phyloP scores from a whole-genome alignment of 2,329 filamentous ascomycete species.

The Alternaria arbusti region DNA sequence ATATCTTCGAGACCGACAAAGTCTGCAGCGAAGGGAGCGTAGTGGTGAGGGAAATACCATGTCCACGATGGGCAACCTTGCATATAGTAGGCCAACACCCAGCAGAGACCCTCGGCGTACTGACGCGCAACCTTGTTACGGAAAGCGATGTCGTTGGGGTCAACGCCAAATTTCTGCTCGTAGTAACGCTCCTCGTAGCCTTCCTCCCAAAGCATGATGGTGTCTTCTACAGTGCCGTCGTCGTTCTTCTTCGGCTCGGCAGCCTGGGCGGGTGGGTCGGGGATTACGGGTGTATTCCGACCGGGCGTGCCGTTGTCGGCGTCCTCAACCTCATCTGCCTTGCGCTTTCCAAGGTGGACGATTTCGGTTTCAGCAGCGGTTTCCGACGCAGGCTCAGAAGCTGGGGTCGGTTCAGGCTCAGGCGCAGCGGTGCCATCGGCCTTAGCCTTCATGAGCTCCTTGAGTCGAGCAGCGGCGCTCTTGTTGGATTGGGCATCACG shows the following conservation, averaged over 20 bases:
- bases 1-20: conserved; percentile 84
- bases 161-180: conserved; percentile 90
- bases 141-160: conserved; percentile 81
- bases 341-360: conserved; percentile 74
- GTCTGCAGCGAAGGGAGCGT: conserved; percentile 95
- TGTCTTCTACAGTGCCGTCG: conserved; percentile 75
- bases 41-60: conserved; percentile 99
- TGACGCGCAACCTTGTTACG: conserved; percentile 84
- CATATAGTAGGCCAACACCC: conserved; percentile 97
- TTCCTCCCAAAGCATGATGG: conserved; percentile 90
- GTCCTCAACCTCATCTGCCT: conserved; percentile 72
- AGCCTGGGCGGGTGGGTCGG: conserved; percentile 55
- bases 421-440: conserved; percentile 37
- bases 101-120: conserved; percentile 94
- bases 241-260: conserved; percentile 38
- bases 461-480: conserved; percentile 87
- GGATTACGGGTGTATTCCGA: conserved; percentile 61
- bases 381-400: conserved; percentile 19
- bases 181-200: conserved; percentile 97
- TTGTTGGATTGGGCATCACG: conserved; percentile 80
- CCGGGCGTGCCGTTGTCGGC: conserved; percentile 66
- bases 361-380: conserved; percentile 42
- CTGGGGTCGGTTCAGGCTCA: conserved; percentile 28
- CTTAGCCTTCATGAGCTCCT: conserved; percentile 68
- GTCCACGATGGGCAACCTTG: conserved; percentile 98